Base-by-base conservation (phyloP, 495 filamentous ascomycete species). In the Trichoderma reesei region DNA sequence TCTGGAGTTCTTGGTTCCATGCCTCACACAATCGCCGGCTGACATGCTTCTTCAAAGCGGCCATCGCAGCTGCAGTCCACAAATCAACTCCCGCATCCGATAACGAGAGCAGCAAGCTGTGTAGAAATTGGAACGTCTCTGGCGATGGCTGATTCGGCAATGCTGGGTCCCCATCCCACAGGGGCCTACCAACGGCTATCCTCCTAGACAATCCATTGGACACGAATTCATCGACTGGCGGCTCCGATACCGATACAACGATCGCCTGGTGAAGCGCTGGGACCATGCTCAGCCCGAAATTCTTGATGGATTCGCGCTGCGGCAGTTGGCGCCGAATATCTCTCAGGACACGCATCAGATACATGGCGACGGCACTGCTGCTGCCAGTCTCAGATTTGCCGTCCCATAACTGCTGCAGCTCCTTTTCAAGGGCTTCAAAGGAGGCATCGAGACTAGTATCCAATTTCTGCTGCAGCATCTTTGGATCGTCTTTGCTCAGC, bases 111-210 rank as follows among this genome's bases (percentile, higher is more conserved):
- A 82, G 77, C 33, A 96, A 68, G 39, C 79, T 82, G 37, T 86
- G 83, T 48, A 97, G 71, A 62, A 93, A 88, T 65, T 82, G 83
- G 72, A 96, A 95, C 3, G 86, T 82, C 36, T 81, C 79, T 0
- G 90, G 86, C 1, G 91, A 92, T 0, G 92, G 92, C 66, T 91
- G 90, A n/a, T 86, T 78, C 1, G 94, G 94, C 34, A 96, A 70
- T 41, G 82, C 79, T 0, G 90, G 91, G 20, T 82, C 77, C 0
- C 88, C 88, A 68, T 94, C 91, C 91, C 90, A 96, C 1, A 96
- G 79, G 1, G 80, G 78, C 65, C 83, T 76, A 18, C 85, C 80
- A 0, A 68, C 69, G 9, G 81, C 75, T 26, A 67, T 75, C 68
- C 74, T 81, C 56, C 75, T 71, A 38, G 68, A 69, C 16, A 77